Evolutionary conservation across 2,329 filamentous ascomycete species (phyloP), one percentile per base, ranked within the genome.

Genomic region (Furcasterigmium furcatum): DNA sequence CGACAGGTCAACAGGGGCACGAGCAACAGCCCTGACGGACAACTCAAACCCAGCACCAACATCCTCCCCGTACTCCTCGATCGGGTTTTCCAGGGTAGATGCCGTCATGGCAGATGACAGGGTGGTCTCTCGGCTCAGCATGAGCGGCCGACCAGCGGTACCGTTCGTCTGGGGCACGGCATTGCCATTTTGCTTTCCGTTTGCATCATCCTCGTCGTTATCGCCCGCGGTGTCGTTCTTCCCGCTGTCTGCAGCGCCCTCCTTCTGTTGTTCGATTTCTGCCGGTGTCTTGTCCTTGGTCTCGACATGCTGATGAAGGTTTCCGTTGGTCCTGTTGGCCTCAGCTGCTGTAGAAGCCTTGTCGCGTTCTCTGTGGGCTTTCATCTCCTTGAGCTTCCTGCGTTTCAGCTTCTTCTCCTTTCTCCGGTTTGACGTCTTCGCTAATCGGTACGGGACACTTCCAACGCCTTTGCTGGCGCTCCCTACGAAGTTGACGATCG

Each of bases 381-480:
- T 50, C 41, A 54, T 61, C 41, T 60, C 59, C 20, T 58, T 65
- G 43, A 64, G 66, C 55, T 71, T 74, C 57, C 72, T 65, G 49
- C 73, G 74, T 30, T 73, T 74, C 58, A 71, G 65, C 50, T 73
- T 74, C 34, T 74, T 71, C 50, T 76, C 70, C 43, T 72, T 71
- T 19, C 77, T 69, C 55, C 74, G 77, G 48, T 74, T 79, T 2
- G 80, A 71, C 9, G 72, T 77, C 62, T 79, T 82, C 13, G 73
- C 76, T 49, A 87, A 66, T 9, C 77, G 73, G 13, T 82, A 75
- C 0, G 86, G 86, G 4, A 87, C 78, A 42, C 79, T 74, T 1
- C 78, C 82, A 14, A 87, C 67, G 0, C 85, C 85, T n/a, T 73
- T 70, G 21, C 84, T 78, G 1, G 84, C 71, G 29, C 79, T 75